Conservation (phyloP, 208 protist genomes). For the Tritrichomonas musculus region DNA sequence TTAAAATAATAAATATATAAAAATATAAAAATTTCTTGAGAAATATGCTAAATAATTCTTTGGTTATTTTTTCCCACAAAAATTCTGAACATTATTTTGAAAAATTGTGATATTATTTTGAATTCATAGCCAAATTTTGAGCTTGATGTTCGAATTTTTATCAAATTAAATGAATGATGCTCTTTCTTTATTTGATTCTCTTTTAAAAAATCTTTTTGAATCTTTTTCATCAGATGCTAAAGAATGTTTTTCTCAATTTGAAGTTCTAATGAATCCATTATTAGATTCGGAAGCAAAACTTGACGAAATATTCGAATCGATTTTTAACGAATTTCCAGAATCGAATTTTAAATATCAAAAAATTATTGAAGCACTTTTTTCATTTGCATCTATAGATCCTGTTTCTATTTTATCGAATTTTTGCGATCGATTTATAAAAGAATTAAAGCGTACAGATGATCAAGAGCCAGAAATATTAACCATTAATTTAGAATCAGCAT, state of each 20-base stretch:
- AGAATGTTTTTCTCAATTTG: background rate
- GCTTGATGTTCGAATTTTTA: too few relatives aligned
- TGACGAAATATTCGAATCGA: background rate
- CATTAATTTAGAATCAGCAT: background rate
- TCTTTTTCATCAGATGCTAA: background rate
- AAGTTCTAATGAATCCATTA: background rate
- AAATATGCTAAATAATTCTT: too few relatives aligned
- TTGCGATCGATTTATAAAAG: background rate
- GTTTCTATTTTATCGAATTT: background rate
- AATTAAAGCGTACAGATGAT: background rate
- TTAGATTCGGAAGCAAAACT: background rate
- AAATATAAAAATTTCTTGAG: too few relatives aligned
- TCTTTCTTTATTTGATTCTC: background rate
- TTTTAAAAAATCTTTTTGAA: background rate
- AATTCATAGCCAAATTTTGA: too few relatives aligned
- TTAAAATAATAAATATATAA: too few relatives aligned
- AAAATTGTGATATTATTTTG: too few relatives aligned
- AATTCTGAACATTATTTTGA: too few relatives aligned
- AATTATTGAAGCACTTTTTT: background rate
- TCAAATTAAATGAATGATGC: background rate
- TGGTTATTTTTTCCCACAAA: too few relatives aligned
- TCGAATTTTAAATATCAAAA: background rate
- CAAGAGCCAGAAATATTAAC: background rate
- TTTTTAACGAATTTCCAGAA: background rate
- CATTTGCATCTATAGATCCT: background rate